Percentiles rank a stretch among this genome's conserved stretches.
These are phyloP conservation scores for Phytophthora tubulina DNA, from an alignment of 352 stramenopile species.

Conservation along the genomic window DNA sequence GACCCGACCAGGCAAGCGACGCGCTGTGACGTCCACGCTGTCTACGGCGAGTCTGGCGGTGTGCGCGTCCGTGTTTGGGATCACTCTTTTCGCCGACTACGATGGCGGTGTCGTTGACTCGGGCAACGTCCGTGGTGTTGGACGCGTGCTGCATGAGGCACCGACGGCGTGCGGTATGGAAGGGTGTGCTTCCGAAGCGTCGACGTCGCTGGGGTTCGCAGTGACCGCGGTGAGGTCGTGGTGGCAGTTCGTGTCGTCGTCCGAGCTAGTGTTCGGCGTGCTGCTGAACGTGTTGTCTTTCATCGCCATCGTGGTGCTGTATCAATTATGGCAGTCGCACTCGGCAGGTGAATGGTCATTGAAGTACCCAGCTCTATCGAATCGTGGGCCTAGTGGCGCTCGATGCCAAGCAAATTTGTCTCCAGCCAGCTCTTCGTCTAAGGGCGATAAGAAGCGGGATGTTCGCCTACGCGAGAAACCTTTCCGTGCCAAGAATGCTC, in stretches of 20 bases:
- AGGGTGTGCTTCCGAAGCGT: constrained; percentile 32
- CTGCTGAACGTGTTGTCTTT: constrained; percentile 81
- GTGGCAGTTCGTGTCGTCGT: constrained; percentile 66
- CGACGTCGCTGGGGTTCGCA: constrained; percentile 43
- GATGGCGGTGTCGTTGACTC: constrained; percentile 47
- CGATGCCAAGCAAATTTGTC: constrained; percentile 1
- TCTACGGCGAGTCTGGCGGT: constrained; percentile 72
- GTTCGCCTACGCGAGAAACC: constrained; percentile 15
- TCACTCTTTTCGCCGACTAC: constrained; percentile 74
- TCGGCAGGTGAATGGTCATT: constrained; percentile 18
- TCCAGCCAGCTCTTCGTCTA: not conserved
- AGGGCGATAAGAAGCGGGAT: constrained; percentile 17
- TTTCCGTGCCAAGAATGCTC: not conserved
- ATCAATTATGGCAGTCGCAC: constrained; percentile 63
- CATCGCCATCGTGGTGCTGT: constrained; percentile 68
- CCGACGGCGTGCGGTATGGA: constrained; percentile 49
- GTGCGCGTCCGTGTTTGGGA: constrained; percentile 82
- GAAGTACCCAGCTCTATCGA: constrained; percentile 12
- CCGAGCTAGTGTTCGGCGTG: constrained; percentile 70
- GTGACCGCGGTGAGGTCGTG: constrained; percentile 48
- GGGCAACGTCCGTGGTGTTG: constrained; percentile 59
- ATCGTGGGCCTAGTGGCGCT: not conserved
- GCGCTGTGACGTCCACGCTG: constrained; percentile 47
- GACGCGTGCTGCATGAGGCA: constrained; percentile 72
- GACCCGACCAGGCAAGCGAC: constrained; percentile 50